These are phyloP conservation scores for Cinnamomum micranthum DNA, from an alignment of 164 flowering plant species.

Conservation along the genomic window DNA sequence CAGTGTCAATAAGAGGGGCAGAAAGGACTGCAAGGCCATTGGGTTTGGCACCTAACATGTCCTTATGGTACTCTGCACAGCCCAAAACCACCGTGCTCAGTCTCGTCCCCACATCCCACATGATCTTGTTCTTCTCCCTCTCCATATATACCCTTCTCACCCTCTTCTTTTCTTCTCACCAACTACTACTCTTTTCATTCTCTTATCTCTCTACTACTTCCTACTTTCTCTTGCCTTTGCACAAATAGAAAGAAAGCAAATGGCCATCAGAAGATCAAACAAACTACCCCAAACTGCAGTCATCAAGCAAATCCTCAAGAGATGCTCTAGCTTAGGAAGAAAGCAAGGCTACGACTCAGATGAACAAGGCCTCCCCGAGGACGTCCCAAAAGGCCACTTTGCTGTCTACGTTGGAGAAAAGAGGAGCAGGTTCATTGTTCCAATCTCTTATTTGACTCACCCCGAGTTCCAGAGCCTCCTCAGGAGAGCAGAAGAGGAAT, in stretches of 20 bases:
- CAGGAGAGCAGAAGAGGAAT: slow-evolving; percentile 17
- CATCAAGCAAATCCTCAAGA: slow-evolving; percentile 21
- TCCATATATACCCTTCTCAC: slow-evolving; percentile 34
- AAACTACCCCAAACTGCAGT: slow-evolving; percentile 14
- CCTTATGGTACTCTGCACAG: slow-evolving; percentile 27
- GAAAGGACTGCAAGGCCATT: slow-evolving; percentile 32
- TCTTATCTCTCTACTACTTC: not conserved
- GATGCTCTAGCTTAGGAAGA: slow-evolving; percentile 20
- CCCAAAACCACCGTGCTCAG: slow-evolving; percentile 51
- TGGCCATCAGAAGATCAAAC: slow-evolving; percentile 16
- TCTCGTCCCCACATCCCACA: slow-evolving; percentile 52
- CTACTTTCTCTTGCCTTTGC: not conserved
- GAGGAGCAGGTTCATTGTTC: slow-evolving; percentile 18
- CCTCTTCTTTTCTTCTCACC: slow-evolving; percentile 9
- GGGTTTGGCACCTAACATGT: slow-evolving; percentile 36
- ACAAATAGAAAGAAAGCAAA: not conserved
- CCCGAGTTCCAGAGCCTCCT: slow-evolving; percentile 23
- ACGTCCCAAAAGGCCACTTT: slow-evolving; percentile 22
- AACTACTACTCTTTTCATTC: not conserved
- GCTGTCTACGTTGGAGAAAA: slow-evolving; percentile 22
- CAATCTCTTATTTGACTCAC: slow-evolving; percentile 16
- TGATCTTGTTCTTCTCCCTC: slow-evolving; percentile 14
- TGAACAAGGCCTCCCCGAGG: slow-evolving; percentile 32
- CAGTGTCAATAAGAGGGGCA: slow-evolving; percentile 42
- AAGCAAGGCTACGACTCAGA: slow-evolving; percentile 17